Evolutionary conservation across 2,329 filamentous ascomycete species (phyloP).

Genomic region (Fusarium chuoi): DNA sequence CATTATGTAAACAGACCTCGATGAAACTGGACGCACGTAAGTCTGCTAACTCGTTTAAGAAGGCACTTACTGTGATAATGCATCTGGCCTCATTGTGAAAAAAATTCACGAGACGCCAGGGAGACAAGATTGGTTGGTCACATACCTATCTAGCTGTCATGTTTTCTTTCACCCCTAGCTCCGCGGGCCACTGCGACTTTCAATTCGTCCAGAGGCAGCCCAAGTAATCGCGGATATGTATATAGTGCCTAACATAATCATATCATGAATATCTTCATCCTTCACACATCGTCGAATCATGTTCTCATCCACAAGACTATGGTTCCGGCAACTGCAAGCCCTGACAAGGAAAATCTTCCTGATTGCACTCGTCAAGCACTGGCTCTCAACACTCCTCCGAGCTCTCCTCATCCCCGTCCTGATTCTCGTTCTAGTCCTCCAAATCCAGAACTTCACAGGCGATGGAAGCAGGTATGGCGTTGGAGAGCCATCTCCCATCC

Average conservation of each 20-base stretch:
- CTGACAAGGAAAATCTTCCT: conserved; percentile 9
- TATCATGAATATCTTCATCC: background rate
- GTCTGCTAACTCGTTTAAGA: background rate
- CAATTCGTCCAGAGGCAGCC: background rate
- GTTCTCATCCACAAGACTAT: conserved; percentile 4
- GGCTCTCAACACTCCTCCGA: conserved; percentile 5
- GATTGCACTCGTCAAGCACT: background rate
- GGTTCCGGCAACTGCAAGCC: conserved; percentile 1
- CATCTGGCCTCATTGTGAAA: background rate
- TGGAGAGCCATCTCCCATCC: background rate
- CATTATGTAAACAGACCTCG: background rate
- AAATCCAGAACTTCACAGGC: conserved; percentile 11
- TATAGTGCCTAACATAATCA: background rate
- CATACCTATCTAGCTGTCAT: background rate
- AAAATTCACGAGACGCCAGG: background rate
- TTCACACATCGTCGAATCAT: background rate
- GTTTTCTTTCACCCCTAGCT: background rate
- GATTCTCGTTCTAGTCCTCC: conserved; percentile 1
- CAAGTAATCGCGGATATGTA: background rate
- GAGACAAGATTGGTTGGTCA: background rate
- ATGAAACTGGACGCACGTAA: background rate
- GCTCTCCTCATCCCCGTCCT: conserved; percentile 3
- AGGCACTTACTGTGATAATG: background rate
- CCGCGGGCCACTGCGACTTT: background rate
- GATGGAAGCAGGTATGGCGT: conserved; percentile 12